Conservation (phyloP, 306 rosid genomes). For the Mucuna pruriens region DNA sequence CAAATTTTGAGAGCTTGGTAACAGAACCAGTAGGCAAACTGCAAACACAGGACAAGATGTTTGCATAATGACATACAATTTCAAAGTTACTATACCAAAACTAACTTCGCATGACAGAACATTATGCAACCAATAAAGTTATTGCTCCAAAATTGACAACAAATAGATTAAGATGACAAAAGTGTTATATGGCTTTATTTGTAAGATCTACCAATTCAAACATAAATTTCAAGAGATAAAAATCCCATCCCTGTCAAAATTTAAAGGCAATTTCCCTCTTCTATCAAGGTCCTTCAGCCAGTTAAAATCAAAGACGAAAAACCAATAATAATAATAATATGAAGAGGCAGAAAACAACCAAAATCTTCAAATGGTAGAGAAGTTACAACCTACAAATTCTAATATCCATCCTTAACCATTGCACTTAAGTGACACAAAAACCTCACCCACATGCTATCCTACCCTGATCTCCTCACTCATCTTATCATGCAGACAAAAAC, state of each 20-base stretch:
- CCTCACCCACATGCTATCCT: not conserved
- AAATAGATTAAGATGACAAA: conserved; percentile 15
- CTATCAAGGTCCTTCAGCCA: not conserved
- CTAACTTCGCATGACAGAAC: conserved; percentile 25
- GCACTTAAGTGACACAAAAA: not conserved
- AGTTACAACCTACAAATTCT: not conserved
- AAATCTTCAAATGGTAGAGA: conserved; percentile 7
- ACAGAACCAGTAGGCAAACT: conserved; percentile 55
- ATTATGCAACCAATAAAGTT: conserved; percentile 22
- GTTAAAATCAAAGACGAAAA: not conserved
- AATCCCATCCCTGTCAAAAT: conserved; percentile 22
- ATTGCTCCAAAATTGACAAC: conserved; percentile 35
- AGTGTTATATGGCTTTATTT: conserved; percentile 15
- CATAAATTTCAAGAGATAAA: conserved; percentile 20
- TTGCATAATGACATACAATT: conserved; percentile 43
- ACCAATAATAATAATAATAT: not conserved
- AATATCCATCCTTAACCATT: conserved; percentile 2
- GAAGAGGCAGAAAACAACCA: not conserved
- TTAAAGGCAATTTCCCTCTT: conserved; percentile 12
- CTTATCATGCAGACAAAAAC: conserved; percentile 18
- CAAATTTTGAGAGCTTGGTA: conserved; percentile 73
- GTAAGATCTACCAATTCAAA: conserved; percentile 23
- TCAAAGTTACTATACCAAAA: conserved; percentile 30
- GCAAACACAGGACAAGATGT: conserved; percentile 53
- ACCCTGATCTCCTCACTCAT: conserved; percentile 15